Evolutionary conservation across 2,329 filamentous ascomycete genomes (phyloP), one percentile per base, ranked within the genome.

Genomic region (Penicillium brevicompactum): DNA sequence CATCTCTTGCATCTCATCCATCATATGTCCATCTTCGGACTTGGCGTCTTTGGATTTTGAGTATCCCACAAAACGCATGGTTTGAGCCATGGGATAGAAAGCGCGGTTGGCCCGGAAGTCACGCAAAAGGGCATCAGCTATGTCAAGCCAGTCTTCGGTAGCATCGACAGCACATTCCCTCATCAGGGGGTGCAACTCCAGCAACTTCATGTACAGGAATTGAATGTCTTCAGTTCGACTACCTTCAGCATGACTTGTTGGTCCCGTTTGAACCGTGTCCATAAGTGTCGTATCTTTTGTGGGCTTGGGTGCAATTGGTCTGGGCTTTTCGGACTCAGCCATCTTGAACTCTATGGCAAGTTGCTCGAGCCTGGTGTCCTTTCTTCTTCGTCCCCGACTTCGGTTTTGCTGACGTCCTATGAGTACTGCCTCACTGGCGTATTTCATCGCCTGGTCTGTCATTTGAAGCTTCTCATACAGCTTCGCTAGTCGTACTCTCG

Each of bases 391-490:
- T 52, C 67, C 63, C 44, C 65, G 65, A 40, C 58, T 68, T 55
- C 66, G 65, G 46, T 59, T 68, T 57, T 76, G 73, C 52, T 73
- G 72, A 69, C 76, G 76, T n/a, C 80, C 80, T 30, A 92, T 76
- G 31, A 84, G 80, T 63, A 93, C 83, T 8, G 90, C 87, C 69
- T 95, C 88, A 32, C 88, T 88, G 46, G 90, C 85, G 48, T 92
- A 84, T 56, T 89, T 86, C 55, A 92, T 84, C 1, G 92, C 92
- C 66, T 91, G 86, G 65, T 92, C 88, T 21, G 84, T 86, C 74
- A 88, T 85, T 59, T 87, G 87, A 43, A 83, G 83, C 59, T 82
- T 85, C 70, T 95, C 91, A 67, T 95, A 96, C 72, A 97, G 85
- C 65, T 89, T 92, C 11, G 91, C 91, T 9, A 97, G 80, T 64